Evolutionary conservation across 2,329 filamentous ascomycete species (phyloP).

Genomic region (Aureobasidium sp.): DNA sequence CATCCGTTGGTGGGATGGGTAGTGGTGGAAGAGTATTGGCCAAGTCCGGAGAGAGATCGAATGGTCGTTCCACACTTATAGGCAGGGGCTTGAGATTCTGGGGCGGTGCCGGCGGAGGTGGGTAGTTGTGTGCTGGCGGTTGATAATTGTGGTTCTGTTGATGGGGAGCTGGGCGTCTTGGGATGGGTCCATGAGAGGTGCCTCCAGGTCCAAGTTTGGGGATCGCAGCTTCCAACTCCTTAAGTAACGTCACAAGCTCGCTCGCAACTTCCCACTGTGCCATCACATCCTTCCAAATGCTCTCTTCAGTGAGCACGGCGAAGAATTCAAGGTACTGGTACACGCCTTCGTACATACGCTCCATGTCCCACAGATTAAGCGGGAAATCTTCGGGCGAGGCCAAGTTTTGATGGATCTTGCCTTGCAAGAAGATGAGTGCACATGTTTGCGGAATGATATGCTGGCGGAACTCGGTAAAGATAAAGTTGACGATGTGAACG

Average conservation of each 20-base stretch:
- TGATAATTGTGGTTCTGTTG: neutral
- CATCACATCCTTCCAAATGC: slow-evolving; percentile 72
- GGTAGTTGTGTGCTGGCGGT: neutral
- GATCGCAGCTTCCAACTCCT: slow-evolving; percentile 79
- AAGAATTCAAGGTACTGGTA: slow-evolving; percentile 94
- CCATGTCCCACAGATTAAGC: slow-evolving; percentile 95
- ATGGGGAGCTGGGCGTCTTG: neutral
- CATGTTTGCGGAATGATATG: slow-evolving; percentile 91
- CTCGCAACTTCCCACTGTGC: slow-evolving; percentile 89
- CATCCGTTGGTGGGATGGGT: slow-evolving; percentile 33
- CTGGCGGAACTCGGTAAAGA: slow-evolving; percentile 85
- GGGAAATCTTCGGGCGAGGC: slow-evolving; percentile 81
- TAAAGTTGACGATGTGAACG: slow-evolving; percentile 68
- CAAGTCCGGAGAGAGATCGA: slow-evolving; percentile 37
- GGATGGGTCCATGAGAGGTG: slow-evolving; percentile 12
- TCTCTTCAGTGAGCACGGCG: slow-evolving; percentile 77
- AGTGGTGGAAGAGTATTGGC: slow-evolving; percentile 33
- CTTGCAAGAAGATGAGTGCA: slow-evolving; percentile 88
- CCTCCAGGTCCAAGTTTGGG: slow-evolving; percentile 58
- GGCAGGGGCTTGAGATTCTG: slow-evolving; percentile 21
- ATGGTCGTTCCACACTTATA: slow-evolving; percentile 56
- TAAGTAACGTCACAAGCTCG: slow-evolving; percentile 78
- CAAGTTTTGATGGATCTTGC: slow-evolving; percentile 71
- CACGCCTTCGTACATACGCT: slow-evolving; percentile 88
- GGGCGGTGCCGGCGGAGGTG: neutral